phyloP scores from a whole-genome alignment of 2,329 filamentous ascomycete genomes.

The Alternaria rosae region DNA sequence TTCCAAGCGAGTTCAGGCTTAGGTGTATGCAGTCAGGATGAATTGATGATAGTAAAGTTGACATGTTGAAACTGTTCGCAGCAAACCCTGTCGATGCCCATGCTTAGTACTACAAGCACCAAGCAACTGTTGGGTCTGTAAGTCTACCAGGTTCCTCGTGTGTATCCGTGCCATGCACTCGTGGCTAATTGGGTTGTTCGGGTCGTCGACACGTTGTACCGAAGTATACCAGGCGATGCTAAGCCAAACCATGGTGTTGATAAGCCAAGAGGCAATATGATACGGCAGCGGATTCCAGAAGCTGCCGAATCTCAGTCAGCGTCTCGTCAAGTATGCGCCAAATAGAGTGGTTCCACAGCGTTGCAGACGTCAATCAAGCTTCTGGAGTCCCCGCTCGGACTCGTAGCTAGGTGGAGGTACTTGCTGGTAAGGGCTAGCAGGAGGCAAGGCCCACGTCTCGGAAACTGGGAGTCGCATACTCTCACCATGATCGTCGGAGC shows the following conservation, averaged over 20 bases:
- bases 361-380: constrained; percentile 22
- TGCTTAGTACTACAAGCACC: constrained; percentile 5
- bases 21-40: constrained; percentile 30
- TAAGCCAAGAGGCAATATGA: constrained; percentile 22
- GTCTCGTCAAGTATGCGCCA: constrained; percentile 2
- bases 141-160: constrained; percentile 14
- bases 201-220: constrained; percentile 5
- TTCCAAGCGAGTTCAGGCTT: constrained; percentile 30
- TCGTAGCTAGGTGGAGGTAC: constrained; percentile 24
- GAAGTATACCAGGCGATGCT: constrained; percentile 8
- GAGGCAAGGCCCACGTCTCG: constrained; percentile 30
- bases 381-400: constrained; percentile 36
- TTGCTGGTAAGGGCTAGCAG: constrained; percentile 34
- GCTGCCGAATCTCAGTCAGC: constrained; percentile 19
- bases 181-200: constrained; percentile 4
- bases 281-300: constrained; percentile 6
- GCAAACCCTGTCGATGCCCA: constrained; percentile 14
- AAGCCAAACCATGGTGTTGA: constrained; percentile 14
- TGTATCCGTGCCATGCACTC: neutral
- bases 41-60: constrained; percentile 30
- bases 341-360: constrained; percentile 24
- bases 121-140: neutral
- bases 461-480: constrained; percentile 26
- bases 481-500: constrained; percentile 30
- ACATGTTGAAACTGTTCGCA: constrained; percentile 20